Percentiles rank a stretch among this genome's conserved stretches.
Conservation (phyloP, 2,329 filamentous ascomycete species). For the Chaetomium globosum region DNA sequence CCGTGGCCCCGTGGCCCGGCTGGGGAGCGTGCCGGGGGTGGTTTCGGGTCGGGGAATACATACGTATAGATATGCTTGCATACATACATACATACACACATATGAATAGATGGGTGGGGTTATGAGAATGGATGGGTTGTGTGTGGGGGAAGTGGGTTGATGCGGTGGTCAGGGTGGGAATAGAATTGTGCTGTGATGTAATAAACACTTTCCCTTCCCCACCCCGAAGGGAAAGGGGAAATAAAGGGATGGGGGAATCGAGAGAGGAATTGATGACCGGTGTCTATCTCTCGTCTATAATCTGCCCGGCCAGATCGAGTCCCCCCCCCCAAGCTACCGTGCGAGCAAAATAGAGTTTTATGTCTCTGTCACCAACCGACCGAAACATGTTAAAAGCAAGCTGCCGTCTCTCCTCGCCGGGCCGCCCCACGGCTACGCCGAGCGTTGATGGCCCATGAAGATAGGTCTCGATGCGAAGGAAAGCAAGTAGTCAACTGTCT, state of each 20-base stretch:
- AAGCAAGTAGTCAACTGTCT: background rate
- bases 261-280: too few relatives aligned
- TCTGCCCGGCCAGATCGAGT: background rate
- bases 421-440: background rate
- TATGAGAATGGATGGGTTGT: too few relatives aligned
- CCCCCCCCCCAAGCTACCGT: background rate
- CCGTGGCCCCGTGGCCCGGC: background rate
- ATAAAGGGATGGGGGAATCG: too few relatives aligned
- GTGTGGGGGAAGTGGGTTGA: too few relatives aligned
- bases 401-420: constrained; percentile 5
- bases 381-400: constrained; percentile 7
- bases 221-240: too few relatives aligned
- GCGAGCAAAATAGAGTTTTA: background rate
- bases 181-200: too few relatives aligned
- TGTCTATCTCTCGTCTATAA: too few relatives aligned
- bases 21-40: background rate
- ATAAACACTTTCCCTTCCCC: too few relatives aligned
- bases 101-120: background rate
- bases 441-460: too few relatives aligned
- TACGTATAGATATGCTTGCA: background rate
- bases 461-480: background rate
- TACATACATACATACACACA: too few relatives aligned
- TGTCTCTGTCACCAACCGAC: background rate
- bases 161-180: too few relatives aligned
- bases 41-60: background rate